Conservation (phyloP, 257 asterid genomes). For the Lavandula angustifolia region DNA sequence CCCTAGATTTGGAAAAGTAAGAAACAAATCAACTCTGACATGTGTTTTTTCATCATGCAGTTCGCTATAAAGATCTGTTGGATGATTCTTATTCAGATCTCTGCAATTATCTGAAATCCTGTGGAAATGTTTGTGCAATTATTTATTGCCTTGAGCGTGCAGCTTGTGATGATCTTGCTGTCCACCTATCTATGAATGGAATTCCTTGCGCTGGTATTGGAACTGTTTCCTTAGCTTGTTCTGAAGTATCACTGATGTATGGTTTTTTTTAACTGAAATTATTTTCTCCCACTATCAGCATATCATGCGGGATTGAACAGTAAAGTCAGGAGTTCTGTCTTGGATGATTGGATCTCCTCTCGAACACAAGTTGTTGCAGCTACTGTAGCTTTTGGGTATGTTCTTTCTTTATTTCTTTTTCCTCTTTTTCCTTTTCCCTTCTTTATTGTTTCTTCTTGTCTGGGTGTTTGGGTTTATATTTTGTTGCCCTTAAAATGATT, state of each 20-base stretch:
- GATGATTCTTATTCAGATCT: conserved; percentile 80
- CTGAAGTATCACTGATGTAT: conserved; percentile 21
- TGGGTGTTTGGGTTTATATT: background rate
- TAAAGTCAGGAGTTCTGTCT: conserved; percentile 75
- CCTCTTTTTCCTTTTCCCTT: background rate
- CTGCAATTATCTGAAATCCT: conserved; percentile 75
- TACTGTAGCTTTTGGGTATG: conserved; percentile 97
- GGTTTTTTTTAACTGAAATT: conserved; percentile 31
- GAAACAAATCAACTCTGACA: conserved; percentile 2
- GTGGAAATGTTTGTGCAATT: conserved; percentile 79
- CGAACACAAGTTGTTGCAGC: conserved; percentile 93
- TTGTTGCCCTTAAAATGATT: conserved; percentile 8
- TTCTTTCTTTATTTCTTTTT: conserved; percentile 23
- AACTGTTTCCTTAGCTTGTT: conserved; percentile 21
- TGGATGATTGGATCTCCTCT: conserved; percentile 89
- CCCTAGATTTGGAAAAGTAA: background rate
- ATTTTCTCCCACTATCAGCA: conserved; percentile 48
- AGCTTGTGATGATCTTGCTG: conserved; percentile 83
- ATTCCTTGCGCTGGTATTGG: conserved; percentile 83
- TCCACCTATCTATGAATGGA: conserved; percentile 64
- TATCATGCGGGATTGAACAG: conserved; percentile 94
- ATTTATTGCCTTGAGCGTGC: conserved; percentile 94
- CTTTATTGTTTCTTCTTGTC: no score
- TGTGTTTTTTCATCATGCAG: conserved; percentile 52
- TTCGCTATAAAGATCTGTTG: conserved; percentile 90